phyloP scores from a whole-genome alignment of 1,284 basidiomycete species.

The Malassezia globosa region DNA sequence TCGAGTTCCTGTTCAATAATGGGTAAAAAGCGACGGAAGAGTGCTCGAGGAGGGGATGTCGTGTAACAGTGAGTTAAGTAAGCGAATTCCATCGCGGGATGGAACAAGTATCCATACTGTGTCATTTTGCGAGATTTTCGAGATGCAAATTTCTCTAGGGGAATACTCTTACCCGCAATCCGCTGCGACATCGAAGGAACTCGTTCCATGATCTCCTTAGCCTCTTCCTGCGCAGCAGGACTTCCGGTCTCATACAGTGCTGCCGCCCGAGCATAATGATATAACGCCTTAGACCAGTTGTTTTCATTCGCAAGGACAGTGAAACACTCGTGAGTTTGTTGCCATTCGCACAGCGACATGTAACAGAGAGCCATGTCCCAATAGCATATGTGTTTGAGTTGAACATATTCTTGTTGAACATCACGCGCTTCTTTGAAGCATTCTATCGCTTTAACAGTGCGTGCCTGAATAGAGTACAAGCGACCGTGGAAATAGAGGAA shows the following conservation, averaged over 20 bases:
- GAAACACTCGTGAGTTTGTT: slow-evolving; percentile 30
- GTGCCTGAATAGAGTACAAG: slow-evolving; percentile 42
- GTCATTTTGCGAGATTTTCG: slow-evolving; percentile 40
- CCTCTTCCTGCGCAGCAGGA: slow-evolving; percentile 18
- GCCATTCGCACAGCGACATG: slow-evolving; percentile 38
- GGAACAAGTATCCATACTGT: slow-evolving; percentile 28
- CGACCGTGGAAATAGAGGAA: slow-evolving; percentile 47
- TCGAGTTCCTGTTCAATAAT: slow-evolving; percentile 30
- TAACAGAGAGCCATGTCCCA: slow-evolving; percentile 45
- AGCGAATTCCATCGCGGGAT: slow-evolving; percentile 41
- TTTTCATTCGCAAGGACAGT: slow-evolving; percentile 34
- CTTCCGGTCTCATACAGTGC: slow-evolving; percentile 29
- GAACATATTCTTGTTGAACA: slow-evolving; percentile 42
- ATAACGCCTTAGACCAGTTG: slow-evolving; percentile 46
- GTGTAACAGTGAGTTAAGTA: slow-evolving; percentile 46
- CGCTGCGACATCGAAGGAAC: slow-evolving; percentile 38
- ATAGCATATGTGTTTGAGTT: slow-evolving; percentile 44
- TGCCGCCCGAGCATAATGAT: slow-evolving; percentile 38
- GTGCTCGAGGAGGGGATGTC: slow-evolving; percentile 32
- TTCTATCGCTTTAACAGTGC: slow-evolving; percentile 32
- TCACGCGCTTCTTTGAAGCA: slow-evolving; percentile 39
- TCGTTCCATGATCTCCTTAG: slow-evolving; percentile 25
- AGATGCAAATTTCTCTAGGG: slow-evolving; percentile 45
- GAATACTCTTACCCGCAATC: slow-evolving; percentile 46
- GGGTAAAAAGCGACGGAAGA: slow-evolving; percentile 27